Evolutionary conservation across 2,329 filamentous ascomycete species (phyloP).

Genomic region (Claviceps digitariae): DNA sequence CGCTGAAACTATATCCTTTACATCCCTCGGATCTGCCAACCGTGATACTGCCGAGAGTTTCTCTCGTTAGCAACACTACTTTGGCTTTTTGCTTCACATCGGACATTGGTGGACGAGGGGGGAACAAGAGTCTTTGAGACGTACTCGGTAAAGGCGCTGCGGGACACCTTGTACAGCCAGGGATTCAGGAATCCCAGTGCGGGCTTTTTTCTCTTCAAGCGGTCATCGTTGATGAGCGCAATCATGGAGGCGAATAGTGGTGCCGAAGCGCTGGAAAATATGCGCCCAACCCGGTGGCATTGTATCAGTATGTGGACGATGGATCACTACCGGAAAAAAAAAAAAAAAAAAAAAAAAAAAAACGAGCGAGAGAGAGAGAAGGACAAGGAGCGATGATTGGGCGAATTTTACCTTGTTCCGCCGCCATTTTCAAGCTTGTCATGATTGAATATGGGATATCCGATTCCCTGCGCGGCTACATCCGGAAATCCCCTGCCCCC

Average conservation of each 20-base stretch:
- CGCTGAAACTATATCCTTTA: slow-evolving; percentile 13
- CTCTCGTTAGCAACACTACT: slow-evolving; percentile 3
- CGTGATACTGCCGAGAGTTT: slow-evolving; percentile 17
- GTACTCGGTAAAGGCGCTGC: slow-evolving; percentile 22
- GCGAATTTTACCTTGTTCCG: slow-evolving; percentile 18
- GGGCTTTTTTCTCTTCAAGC: slow-evolving; percentile 38
- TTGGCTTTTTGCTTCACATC: neutral
- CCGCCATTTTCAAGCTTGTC: slow-evolving; percentile 14
- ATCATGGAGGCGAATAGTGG: slow-evolving; percentile 52
- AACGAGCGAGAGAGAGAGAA: neutral
- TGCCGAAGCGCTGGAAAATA: slow-evolving; percentile 33
- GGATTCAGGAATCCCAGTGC: slow-evolving; percentile 48
- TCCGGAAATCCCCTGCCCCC: slow-evolving; percentile 47
- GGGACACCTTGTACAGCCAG: slow-evolving; percentile 35
- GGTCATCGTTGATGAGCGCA: slow-evolving; percentile 49
- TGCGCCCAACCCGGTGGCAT: neutral
- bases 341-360: neutral
- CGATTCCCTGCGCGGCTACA: slow-evolving; percentile 38
- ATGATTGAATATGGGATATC: slow-evolving; percentile 21
- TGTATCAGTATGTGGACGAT: neutral
- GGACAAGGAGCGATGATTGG: too few species aligned
- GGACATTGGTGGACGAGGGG: neutral
- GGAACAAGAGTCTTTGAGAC: slow-evolving; percentile 4
- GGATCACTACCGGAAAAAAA: too few species aligned
- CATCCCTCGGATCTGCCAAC: slow-evolving; percentile 21